These are phyloP conservation scores for Extremus antarcticus DNA, from an alignment of 495 filamentous ascomycete genomes.

Conservation along the genomic window DNA sequence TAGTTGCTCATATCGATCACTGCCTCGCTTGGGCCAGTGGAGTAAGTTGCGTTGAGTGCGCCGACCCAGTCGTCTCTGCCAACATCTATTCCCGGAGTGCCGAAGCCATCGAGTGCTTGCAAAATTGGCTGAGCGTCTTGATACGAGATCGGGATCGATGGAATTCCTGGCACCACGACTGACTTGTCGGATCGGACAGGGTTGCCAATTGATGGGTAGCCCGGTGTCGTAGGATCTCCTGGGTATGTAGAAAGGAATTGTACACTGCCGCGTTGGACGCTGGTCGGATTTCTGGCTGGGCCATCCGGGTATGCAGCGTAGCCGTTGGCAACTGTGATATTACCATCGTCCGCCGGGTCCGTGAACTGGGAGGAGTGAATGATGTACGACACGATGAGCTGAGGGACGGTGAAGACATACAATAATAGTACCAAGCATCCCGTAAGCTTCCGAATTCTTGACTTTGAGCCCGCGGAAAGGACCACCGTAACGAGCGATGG, in stretches of 20 bases:
- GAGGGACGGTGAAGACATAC: no score
- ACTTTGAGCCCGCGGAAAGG: constrained; percentile 22
- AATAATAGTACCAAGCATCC: constrained; percentile 28
- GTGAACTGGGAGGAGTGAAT: no score
- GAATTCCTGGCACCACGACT: constrained; percentile 21
- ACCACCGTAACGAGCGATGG: constrained; percentile 26
- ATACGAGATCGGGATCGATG: constrained; percentile 29
- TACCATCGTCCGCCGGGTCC: constrained; percentile 26
- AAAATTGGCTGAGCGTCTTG: constrained; percentile 27
- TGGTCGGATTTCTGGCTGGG: constrained; percentile 25
- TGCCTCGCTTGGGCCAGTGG: constrained; percentile 21
- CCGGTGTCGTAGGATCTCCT: constrained; percentile 29
- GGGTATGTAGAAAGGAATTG: constrained; percentile 23
- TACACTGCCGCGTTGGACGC: constrained; percentile 24
- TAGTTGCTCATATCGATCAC: constrained; percentile 22
- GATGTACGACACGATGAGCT: no score
- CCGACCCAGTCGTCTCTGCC: constrained; percentile 27
- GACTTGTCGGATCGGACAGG: constrained; percentile 19
- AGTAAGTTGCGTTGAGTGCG: constrained; percentile 23
- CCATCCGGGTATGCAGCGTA: constrained; percentile 27
- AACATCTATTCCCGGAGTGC: constrained; percentile 17
- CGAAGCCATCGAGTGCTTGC: constrained; percentile 24
- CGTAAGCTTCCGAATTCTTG: constrained; percentile 25
- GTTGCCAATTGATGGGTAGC: constrained; percentile 26
- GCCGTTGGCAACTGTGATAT: constrained; percentile 26